Evolutionary conservation across 73 alveolate genomes (phyloP), one percentile per base, ranked within the genome.

Genomic region (Uronychia binucleata): DNA sequence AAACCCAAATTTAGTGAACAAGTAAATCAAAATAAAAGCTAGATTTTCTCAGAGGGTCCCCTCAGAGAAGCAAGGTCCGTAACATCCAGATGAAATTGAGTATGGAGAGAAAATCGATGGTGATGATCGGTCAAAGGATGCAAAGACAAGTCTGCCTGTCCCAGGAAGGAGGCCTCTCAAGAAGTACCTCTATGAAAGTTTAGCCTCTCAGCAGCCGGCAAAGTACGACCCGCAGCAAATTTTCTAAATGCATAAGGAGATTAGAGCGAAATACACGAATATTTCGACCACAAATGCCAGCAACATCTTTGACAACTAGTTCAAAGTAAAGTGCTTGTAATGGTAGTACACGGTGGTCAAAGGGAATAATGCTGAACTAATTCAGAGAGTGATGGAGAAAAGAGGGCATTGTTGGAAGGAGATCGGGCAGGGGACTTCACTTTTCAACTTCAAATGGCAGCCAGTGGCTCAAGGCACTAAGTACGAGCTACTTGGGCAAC

Each of bases 371-470:
- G 78, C 91, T 1, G 80, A 35, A 14, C 60, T 85, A 1, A 59
- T 85, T 0, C 28, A 34, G 57, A 85, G 86, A 77, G 35, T 76
- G 28, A 58, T 85, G 59, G 91, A 85, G 75, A 14, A 32, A 28
- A 85, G 91, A 31, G 28, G 1, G 1, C 77, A 77, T 14, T 11
- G 86, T 27, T 77, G 91, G 86, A 84, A 77, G 46, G 86, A 77
- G 34, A 57, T 79, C 33, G 28, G 35, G 26, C 77, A 77, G 8
- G 78, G 33, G 34, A 82, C 33, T 30, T 74, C 91, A 0, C 81
- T 85, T 28, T 85, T 85, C 34, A 76, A 85, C 34, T 85, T 85
- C 59, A 85, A 85, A 77, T 85, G 91, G 91, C 86, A 76, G 35
- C 91, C 91, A 11, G 57, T 77, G 25, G 76, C 91, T 19, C 28